Conservation (phyloP, 108 stramenopile genomes). For the Skeletonema marinoi region DNA sequence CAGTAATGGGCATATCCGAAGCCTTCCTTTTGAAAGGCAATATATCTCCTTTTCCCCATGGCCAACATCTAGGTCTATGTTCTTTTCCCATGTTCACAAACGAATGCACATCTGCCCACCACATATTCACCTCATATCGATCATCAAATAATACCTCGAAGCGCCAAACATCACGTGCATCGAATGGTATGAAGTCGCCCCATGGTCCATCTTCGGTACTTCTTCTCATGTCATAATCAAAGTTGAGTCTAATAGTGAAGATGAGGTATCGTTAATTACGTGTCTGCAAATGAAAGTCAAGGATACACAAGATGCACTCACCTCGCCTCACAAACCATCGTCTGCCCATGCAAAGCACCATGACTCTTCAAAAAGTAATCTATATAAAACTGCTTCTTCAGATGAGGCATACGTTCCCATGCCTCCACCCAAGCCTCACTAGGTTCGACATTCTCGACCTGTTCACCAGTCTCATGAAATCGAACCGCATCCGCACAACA, state of each 20-base stretch:
- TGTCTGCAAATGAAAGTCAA: neutral
- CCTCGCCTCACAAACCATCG: constrained; percentile 30
- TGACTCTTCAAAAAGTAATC: neutral
- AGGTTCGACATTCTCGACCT: neutral
- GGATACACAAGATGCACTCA: neutral
- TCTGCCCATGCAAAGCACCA: constrained; percentile 35
- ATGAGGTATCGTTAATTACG: neutral
- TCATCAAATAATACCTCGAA: constrained; percentile 20
- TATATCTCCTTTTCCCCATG: constrained; percentile 18
- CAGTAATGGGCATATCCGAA: constrained; percentile 17
- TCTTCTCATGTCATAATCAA: constrained; percentile 37
- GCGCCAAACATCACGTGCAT: constrained; percentile 32
- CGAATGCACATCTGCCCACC: constrained; percentile 6
- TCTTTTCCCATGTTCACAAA: constrained; percentile 25
- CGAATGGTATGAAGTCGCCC: constrained; percentile 25
- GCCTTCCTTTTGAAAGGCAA: constrained; percentile 21
- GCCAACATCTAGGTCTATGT: constrained; percentile 26
- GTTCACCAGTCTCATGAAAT: neutral
- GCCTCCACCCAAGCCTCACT: neutral
- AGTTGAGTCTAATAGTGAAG: constrained; percentile 26
- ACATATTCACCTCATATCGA: constrained; percentile 5
- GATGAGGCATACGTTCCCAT: constrained; percentile 5
- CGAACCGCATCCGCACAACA: constrained; percentile 18
- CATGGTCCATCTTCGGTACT: constrained; percentile 28
- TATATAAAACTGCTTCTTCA: constrained; percentile 6